These are phyloP conservation scores for Kitagawia praeruptora DNA, from an alignment of 129 eudicot genomes.

Conservation along the genomic window DNA sequence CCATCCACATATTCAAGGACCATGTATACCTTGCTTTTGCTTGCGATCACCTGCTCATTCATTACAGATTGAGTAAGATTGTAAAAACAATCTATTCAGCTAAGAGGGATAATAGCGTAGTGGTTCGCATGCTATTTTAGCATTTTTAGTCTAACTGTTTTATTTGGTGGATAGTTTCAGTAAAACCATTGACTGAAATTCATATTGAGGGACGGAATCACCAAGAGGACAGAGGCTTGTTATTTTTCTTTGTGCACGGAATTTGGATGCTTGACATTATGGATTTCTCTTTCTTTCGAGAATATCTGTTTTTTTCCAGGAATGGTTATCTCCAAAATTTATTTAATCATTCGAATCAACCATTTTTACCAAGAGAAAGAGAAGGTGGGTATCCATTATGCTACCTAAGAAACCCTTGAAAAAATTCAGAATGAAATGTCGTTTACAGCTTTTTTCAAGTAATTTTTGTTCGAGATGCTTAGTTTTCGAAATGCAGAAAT, in stretches of 20 bases:
- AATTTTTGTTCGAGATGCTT: background rate
- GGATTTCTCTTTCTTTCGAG: background rate
- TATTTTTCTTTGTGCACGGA: background rate
- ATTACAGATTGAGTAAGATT: background rate
- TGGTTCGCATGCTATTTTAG: background rate
- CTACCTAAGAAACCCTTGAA: background rate
- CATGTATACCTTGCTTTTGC: slow-evolving; percentile 94
- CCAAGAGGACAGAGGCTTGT: background rate
- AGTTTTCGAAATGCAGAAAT: too few relatives aligned
- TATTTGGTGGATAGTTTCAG: background rate
- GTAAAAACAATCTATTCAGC: background rate
- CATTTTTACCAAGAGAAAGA: too few relatives aligned
- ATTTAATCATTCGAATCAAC: too few relatives aligned
- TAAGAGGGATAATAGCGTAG: background rate
- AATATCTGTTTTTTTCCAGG: too few relatives aligned
- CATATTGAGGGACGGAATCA: background rate
- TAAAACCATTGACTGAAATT: background rate
- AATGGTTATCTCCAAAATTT: too few relatives aligned
- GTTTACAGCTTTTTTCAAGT: background rate
- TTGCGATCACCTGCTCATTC: slow-evolving; percentile 69
- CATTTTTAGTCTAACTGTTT: background rate
- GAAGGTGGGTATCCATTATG: too few relatives aligned
- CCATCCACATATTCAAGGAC: slow-evolving; percentile 81
- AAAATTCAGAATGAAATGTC: background rate
- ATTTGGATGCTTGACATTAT: background rate